phyloP scores from a whole-genome alignment of 2,329 filamentous ascomycete species.

The Ophiostoma himal-ulmi region DNA sequence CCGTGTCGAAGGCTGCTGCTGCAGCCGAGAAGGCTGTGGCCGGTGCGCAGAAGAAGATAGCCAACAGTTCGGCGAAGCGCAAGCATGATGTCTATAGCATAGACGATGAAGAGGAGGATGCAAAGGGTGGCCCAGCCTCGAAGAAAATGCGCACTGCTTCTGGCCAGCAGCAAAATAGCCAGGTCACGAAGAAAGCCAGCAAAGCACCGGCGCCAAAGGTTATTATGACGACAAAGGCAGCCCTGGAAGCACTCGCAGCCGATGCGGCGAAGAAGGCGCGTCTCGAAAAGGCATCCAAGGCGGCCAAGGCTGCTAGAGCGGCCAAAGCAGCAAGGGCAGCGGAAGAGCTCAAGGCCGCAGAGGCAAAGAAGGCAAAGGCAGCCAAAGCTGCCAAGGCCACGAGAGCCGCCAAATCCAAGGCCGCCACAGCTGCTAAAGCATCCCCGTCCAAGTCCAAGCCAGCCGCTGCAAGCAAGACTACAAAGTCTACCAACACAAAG shows the following conservation, averaged over 20 bases:
- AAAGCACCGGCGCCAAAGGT: constrained; percentile 1
- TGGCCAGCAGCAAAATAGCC: constrained; percentile 7
- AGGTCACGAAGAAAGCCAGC: not conserved
- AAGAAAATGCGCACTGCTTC: constrained; percentile 22
- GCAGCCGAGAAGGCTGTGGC: constrained; percentile 15
- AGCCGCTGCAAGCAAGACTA: not conserved
- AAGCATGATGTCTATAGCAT: constrained; percentile 19
- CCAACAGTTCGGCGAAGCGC: constrained; percentile 21
- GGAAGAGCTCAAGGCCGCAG: constrained; percentile 8
- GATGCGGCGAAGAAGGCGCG: constrained; percentile 18
- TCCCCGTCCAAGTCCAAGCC: constrained; percentile 27
- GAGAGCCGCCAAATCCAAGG: constrained; percentile 11
- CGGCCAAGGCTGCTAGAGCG: constrained; percentile 28
- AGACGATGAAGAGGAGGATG: constrained; percentile 13
- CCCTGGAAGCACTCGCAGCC: constrained; percentile 19
- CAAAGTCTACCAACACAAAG: not conserved
- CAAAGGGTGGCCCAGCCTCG: constrained; percentile 9
- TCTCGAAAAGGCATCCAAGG: constrained; percentile 26
- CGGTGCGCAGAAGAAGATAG: constrained; percentile 7
- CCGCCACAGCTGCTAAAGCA: not conserved
- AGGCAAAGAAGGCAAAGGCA: constrained; percentile 15
- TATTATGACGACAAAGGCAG: constrained; percentile 23
- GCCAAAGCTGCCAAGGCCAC: constrained; percentile 14
- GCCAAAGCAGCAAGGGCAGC: constrained; percentile 25
- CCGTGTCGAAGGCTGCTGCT: constrained; percentile 16